phyloP scores from a whole-genome alignment of 331 rosid species.

The Quercus lobata region DNA sequence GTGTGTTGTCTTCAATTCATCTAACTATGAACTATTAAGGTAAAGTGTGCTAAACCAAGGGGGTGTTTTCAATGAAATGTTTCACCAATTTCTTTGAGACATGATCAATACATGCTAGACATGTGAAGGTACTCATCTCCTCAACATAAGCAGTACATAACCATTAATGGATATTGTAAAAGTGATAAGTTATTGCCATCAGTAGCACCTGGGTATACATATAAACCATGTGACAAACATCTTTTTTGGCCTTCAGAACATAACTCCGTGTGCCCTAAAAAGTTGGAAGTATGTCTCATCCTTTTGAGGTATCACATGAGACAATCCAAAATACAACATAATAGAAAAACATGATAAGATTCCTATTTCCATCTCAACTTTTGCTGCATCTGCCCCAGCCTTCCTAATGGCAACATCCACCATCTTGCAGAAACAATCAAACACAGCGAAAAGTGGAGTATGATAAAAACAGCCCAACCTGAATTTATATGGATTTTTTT shows the following conservation, averaged over 20 bases:
- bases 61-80: background rate
- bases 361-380: background rate
- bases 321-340: background rate
- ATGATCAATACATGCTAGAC: background rate
- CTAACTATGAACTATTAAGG: background rate
- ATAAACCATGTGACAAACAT: background rate
- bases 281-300: background rate
- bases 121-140: background rate
- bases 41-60: background rate
- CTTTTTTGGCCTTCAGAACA: background rate
- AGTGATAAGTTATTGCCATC: background rate
- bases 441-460: background rate
- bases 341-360: background rate
- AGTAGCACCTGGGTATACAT: background rate
- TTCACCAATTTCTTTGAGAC: background rate
- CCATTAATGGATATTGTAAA: background rate
- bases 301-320: background rate
- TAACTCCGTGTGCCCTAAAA: background rate
- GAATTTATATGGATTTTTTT: background rate
- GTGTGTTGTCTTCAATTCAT: background rate
- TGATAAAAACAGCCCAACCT: background rate
- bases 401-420: background rate
- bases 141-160: background rate
- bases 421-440: background rate
- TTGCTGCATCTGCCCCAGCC: background rate